Percentiles rank a stretch among this genome's conserved stretches.
phyloP scores from a whole-genome alignment of 768 basidiomycete species.

The Galerina marginata region DNA sequence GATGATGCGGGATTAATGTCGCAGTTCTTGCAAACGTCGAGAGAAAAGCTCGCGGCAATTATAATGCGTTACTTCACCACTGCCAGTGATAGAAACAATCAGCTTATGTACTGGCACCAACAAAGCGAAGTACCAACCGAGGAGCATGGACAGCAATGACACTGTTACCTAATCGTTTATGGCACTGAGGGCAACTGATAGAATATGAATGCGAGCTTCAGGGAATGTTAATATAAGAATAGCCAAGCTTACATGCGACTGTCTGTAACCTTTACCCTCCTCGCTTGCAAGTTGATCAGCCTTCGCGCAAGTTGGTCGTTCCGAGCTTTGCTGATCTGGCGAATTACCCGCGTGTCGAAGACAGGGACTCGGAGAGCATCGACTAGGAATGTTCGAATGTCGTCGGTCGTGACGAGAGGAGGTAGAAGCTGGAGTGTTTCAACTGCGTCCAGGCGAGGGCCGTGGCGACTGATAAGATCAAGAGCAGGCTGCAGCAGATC shows the following conservation, averaged over 20 bases:
- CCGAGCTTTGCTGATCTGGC: conserved; percentile 73
- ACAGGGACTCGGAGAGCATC: conserved; percentile 70
- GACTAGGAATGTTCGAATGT: conserved; percentile 78
- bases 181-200: conserved; percentile 90
- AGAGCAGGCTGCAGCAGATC: conserved; percentile 83
- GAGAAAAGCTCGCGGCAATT: conserved; percentile 91
- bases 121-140: conserved; percentile 51
- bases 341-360: conserved; percentile 72
- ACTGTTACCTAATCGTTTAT: conserved; percentile 90
- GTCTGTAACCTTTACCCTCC: conserved; percentile 88
- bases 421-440: conserved; percentile 88
- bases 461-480: conserved; percentile 85
- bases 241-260: conserved; percentile 79
- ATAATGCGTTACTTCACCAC: conserved; percentile 96
- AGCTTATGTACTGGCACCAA: background rate
- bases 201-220: background rate
- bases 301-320: conserved; percentile 76
- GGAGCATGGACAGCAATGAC: conserved; percentile 95
- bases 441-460: conserved; percentile 78
- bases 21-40: conserved; percentile 50
- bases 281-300: conserved; percentile 78
- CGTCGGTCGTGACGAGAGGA: conserved; percentile 84
- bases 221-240: conserved; percentile 1
- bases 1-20: conserved; percentile 26
- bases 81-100: conserved; percentile 32